These are phyloP conservation scores for Macrophomina tecta DNA, from an alignment of 2,329 filamentous ascomycete genomes.

Conservation along the genomic window DNA sequence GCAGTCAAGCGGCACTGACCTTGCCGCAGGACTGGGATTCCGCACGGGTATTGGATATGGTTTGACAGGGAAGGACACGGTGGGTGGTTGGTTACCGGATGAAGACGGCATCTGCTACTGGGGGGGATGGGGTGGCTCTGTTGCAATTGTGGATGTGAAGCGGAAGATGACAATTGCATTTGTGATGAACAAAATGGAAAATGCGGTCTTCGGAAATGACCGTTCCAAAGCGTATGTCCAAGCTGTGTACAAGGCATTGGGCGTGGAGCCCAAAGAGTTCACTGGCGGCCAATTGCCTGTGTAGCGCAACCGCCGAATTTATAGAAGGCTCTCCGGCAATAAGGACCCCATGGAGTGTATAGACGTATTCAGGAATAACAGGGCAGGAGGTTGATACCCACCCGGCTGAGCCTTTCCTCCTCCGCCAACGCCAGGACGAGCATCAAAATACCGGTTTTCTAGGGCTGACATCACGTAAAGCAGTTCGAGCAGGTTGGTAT, in stretches of 20 bases:
- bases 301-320: too few species aligned
- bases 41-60: constrained; percentile 1
- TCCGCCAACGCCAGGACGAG: too few species aligned
- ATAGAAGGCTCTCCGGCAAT: too few species aligned
- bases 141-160: constrained; percentile 32
- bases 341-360: too few species aligned
- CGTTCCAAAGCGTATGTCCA: background rate
- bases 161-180: constrained; percentile 33
- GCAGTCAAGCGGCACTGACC: background rate
- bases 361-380: too few species aligned
- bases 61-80: background rate
- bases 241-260: background rate
- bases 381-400: too few species aligned
- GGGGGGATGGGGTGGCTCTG: constrained; percentile 34
- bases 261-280: background rate
- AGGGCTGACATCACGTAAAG: too few species aligned
- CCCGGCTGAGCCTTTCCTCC: too few species aligned
- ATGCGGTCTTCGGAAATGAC: constrained; percentile 3
- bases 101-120: constrained; percentile 28
- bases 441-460: too few species aligned
- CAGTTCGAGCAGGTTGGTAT: too few species aligned
- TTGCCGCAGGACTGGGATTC: background rate
- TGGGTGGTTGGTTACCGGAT: background rate
- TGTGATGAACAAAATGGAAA: constrained; percentile 34
- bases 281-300: too few species aligned